Percentiles rank a stretch among this genome's conserved stretches.
Conservation (phyloP, 768 basidiomycete genomes). For the Phaeolepiota aurea region DNA sequence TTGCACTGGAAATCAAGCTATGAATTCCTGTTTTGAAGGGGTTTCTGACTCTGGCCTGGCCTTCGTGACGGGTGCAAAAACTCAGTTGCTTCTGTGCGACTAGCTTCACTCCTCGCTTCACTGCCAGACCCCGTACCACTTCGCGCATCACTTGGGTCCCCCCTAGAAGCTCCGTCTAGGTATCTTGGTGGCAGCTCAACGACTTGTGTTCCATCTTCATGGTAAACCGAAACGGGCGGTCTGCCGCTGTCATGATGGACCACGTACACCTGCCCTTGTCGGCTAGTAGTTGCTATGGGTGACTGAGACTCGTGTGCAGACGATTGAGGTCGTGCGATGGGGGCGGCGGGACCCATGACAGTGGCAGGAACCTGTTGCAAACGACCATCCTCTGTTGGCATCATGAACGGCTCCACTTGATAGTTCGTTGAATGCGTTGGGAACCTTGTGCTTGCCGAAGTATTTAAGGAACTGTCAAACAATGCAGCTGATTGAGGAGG, state of each 20-base stretch:
- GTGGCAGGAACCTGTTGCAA: not conserved
- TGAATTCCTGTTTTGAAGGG: too few species aligned
- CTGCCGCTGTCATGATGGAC: slow-evolving; percentile 55
- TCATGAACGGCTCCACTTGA: slow-evolving; percentile 34
- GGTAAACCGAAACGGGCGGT: slow-evolving; percentile 50
- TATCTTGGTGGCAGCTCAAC: slow-evolving; percentile 56
- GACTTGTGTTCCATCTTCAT: slow-evolving; percentile 44
- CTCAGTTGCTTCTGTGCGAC: slow-evolving; percentile 6
- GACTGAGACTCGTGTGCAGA: slow-evolving; percentile 4
- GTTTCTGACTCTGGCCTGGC: slow-evolving; percentile 14
- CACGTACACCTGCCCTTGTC: slow-evolving; percentile 36
- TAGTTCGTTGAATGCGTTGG: slow-evolving; percentile 14
- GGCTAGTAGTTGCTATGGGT: slow-evolving; percentile 3
- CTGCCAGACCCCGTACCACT: slow-evolving; percentile 8
- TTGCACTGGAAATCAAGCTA: too few species aligned
- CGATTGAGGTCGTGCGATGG: slow-evolving; percentile 6
- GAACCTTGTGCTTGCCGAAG: not conserved
- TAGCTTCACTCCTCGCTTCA: slow-evolving; percentile 3
- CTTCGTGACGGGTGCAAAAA: slow-evolving; percentile 15
- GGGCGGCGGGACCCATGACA: not conserved
- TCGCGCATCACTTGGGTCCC: slow-evolving; percentile 10
- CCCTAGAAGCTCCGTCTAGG: slow-evolving; percentile 11
- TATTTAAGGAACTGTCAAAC: not conserved
- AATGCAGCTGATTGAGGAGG: slow-evolving; percentile 7
- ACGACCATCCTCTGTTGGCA: slow-evolving; percentile 27